Base-by-base conservation (phyloP, 495 filamentous ascomycete genomes). In the Clavariopsis aquatica region DNA sequence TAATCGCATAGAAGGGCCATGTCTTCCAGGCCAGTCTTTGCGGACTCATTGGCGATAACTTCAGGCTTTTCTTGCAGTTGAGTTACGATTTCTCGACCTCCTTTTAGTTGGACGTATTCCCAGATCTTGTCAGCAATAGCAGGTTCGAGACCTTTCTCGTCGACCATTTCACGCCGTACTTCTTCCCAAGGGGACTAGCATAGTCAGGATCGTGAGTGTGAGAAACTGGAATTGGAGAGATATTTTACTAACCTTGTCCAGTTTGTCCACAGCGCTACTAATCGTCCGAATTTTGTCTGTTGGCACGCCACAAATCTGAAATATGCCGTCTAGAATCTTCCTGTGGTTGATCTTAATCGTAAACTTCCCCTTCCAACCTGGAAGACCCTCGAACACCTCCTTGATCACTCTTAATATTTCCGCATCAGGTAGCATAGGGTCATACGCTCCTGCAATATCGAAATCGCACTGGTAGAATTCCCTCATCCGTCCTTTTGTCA, bases 391-490 rank as follows among this genome's bases (percentile, higher is more conserved):
- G 65, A 98, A 96, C 15, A 96, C 87, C 73, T 98, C 93, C 70
- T 81, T 86, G 22, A 90, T 83, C 62, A 96, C 92, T 45, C 88
- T 78, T 62, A 98, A 75, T 57, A 96, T 87, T 79, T 97, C 93
- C n/a, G 93, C 91, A 76, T 97, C 93, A 49, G 93, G 91, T 23
- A 97, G 80, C 93, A 98, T 97, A n/a, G 89, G 74, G 71, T 97
- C 93, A 75, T 91, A 95, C 31, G 79, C 76, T 63, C 93, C 93
- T 24, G 93, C 93, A 78, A 97, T 92, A 75, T 98, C 93, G 73
- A 97, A 96, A 77, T 98, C 93, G 77, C 93, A 96, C 79, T 98
- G 93, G 76, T 95, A 96, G 77, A 98, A 96, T 76, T 98, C 93
- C 62, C 94, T 84, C 89, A 97, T 93, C 6, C 91, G 84, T 53